Evolutionary conservation across 768 basidiomycete species (phyloP).

Genomic region (Tubosaeta brunneosetosa): DNA sequence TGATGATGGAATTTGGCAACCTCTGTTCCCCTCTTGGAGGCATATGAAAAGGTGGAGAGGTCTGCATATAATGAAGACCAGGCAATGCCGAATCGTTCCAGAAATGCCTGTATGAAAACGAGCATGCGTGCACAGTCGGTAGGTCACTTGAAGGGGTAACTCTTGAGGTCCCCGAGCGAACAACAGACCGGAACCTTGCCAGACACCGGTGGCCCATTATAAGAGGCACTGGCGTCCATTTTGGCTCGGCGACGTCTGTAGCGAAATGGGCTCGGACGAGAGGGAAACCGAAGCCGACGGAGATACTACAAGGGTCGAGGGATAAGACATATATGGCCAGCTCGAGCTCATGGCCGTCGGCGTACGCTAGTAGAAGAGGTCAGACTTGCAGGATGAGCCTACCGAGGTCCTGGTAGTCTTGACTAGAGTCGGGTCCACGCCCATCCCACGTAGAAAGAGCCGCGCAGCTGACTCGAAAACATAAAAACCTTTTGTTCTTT

Average conservation of each 20-base stretch:
- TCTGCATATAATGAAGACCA: conserved; percentile 3
- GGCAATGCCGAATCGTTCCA: neutral
- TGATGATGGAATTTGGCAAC: neutral
- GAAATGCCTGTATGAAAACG: conserved; percentile 13
- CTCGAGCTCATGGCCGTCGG: conserved; percentile 2
- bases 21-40: neutral
- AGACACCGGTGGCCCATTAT: too few relatives aligned
- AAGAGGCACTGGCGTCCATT: neutral
- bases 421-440: too few relatives aligned
- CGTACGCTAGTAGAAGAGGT: neutral
- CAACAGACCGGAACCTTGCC: too few relatives aligned
- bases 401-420: neutral
- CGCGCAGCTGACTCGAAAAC: conserved; percentile 5
- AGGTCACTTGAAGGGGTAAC: too few relatives aligned
- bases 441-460: neutral
- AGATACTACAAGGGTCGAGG: conserved; percentile 5
- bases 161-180: too few relatives aligned
- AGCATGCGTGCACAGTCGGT: neutral
- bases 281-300: conserved; percentile 13
- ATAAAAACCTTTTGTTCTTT: conserved; percentile 7
- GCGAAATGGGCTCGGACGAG: conserved; percentile 4
- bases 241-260: conserved; percentile 7
- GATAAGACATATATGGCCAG: conserved; percentile 6
- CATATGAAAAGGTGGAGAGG: neutral
- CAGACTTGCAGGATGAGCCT: neutral